Conservation (phyloP, 1,139 yeast species). For the Hyphopichia fennica region DNA sequence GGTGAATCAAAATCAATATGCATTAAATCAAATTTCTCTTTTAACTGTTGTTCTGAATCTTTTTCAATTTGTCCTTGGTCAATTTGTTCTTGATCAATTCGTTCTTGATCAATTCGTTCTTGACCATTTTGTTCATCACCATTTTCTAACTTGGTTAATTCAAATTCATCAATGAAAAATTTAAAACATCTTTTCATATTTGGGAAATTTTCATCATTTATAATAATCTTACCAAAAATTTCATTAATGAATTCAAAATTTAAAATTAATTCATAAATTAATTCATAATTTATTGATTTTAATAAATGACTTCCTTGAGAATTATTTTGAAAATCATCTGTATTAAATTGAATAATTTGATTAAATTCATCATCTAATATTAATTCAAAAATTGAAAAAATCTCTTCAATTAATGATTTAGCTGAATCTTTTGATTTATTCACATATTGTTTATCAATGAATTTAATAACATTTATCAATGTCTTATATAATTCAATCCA, state of each 20-base stretch:
- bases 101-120: constrained; percentile 5
- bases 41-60: neutral
- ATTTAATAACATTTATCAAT: constrained; percentile 24
- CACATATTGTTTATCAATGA: constrained; percentile 21
- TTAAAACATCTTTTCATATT: constrained; percentile 21
- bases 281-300: constrained; percentile 21
- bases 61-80: constrained; percentile 6
- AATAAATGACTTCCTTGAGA: constrained; percentile 11
- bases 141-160: constrained; percentile 12
- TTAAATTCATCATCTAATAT: constrained; percentile 16
- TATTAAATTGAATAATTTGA: constrained; percentile 13
- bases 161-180: constrained; percentile 17
- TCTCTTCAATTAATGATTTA: constrained; percentile 24
- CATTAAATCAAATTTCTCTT: neutral
- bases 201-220: constrained; percentile 14
- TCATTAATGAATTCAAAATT: constrained; percentile 25
- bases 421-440: constrained; percentile 7
- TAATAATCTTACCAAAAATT: constrained; percentile 6
- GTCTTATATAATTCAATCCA: constrained; percentile 33
- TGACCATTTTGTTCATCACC: constrained; percentile 12
- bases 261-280: constrained; percentile 33
- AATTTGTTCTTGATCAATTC: constrained; percentile 13
- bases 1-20: constrained; percentile 31
- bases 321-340: constrained; percentile 7
- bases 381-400: constrained; percentile 23